These are phyloP conservation scores for Aspergillus tanneri DNA, from an alignment of 2,329 filamentous ascomycete genomes.

Conservation along the genomic window DNA sequence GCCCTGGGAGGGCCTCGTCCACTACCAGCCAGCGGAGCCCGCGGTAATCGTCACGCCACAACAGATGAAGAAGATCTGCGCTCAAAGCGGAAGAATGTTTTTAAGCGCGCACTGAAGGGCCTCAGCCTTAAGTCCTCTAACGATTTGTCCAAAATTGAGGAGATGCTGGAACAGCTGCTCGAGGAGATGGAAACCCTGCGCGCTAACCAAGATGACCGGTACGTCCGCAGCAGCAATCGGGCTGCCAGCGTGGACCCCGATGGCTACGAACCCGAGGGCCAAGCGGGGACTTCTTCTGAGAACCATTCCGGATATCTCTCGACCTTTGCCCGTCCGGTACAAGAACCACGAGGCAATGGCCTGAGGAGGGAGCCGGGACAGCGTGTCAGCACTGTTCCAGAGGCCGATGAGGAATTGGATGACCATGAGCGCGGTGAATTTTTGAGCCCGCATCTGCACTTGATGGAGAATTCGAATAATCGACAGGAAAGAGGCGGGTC, in stretches of 20 bases:
- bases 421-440: constrained; percentile 52
- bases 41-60: constrained; percentile 54
- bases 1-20: constrained; percentile 83
- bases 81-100: constrained; percentile 87
- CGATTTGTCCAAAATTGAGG: constrained; percentile 83
- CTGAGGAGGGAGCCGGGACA: constrained; percentile 63
- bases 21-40: constrained; percentile 65
- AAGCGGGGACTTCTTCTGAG: constrained; percentile 71
- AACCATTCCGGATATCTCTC: constrained; percentile 75
- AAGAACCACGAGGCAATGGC: constrained; percentile 46
- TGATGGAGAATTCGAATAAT: constrained; percentile 55
- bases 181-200: constrained; percentile 87
- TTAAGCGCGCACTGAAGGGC: constrained; percentile 88
- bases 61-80: constrained; percentile 60
- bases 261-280: constrained; percentile 81
- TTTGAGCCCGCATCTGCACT: constrained; percentile 56
- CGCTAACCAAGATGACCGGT: constrained; percentile 49
- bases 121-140: constrained; percentile 83
- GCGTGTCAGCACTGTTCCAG: constrained; percentile 85
- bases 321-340: constrained; percentile 46
- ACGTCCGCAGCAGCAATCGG: constrained; percentile 25
- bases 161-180: constrained; percentile 87
- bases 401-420: constrained; percentile 75
- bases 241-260: constrained; percentile 63
- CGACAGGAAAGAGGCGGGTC: constrained; percentile 44